Conservation (phyloP, 768 basidiomycete genomes). For the Saitozyma sp. region DNA sequence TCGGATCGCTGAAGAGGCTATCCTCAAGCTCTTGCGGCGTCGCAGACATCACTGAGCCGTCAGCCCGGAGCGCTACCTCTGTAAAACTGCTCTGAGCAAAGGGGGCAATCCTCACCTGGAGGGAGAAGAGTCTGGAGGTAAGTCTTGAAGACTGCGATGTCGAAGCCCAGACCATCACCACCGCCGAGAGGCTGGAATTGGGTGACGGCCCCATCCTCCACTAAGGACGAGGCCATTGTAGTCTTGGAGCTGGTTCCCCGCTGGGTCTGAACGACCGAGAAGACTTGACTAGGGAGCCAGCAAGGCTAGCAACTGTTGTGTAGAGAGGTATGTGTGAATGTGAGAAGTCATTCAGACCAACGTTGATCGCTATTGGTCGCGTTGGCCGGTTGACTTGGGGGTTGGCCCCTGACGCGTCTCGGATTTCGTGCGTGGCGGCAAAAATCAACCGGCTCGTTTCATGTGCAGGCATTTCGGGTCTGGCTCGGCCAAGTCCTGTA, state of each 20-base stretch:
- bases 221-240: too few relatives aligned
- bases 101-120: slow-evolving; percentile 30
- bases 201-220: too few relatives aligned
- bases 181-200: too few relatives aligned
- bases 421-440: neutral
- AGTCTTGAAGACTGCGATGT: slow-evolving; percentile 35
- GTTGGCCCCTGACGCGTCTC: slow-evolving; percentile 3
- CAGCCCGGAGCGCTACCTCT: neutral
- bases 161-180: slow-evolving; percentile 27
- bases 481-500: neutral
- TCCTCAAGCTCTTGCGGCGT: slow-evolving; percentile 37
- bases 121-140: slow-evolving; percentile 43
- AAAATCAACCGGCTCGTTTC: neutral
- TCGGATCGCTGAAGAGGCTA: slow-evolving; percentile 42
- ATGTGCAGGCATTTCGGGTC: neutral
- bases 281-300: too few relatives aligned
- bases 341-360: too few relatives aligned
- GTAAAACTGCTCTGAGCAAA: neutral
- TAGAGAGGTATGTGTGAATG: too few relatives aligned
- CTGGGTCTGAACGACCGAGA: too few relatives aligned
- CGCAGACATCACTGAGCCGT: slow-evolving; percentile 45
- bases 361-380: too few relatives aligned
- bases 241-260: too few relatives aligned
- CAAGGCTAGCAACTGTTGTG: too few relatives aligned
- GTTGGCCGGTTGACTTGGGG: neutral